Base-by-base conservation (phyloP, 768 basidiomycete species). In the Suillus clintonianus region DNA sequence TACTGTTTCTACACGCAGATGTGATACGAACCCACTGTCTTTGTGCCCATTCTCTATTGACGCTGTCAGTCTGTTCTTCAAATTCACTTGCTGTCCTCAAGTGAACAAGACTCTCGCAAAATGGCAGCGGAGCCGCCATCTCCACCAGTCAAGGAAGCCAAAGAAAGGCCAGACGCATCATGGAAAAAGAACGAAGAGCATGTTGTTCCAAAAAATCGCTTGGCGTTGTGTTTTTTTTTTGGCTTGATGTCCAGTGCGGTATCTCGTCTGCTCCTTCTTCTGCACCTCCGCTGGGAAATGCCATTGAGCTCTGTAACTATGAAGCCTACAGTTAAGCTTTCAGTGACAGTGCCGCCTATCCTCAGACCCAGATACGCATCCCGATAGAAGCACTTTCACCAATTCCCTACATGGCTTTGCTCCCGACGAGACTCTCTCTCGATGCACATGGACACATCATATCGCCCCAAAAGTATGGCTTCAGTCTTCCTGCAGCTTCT, bases 161-260 rank as follows among this genome's bases (percentile, higher is more conserved):
- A 71, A 34, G 37, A 45, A 14, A 58, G 67, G 39, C 74, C 78
- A 10, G 74, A 75, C 1, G 70, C 72, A 8, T 72, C 77, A 8
- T 82, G 82, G 81, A 78, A 76, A 57, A 65, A 59, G 8, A 59
- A 65, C 14, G 82, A 83, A 50, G 70, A 79, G 51, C 82, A 83
- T 60, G 70, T 81, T 30, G 68, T 83, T 0, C 82, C 82, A 0
- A 73, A 78, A 60, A 83, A 83, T 64, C 73, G 75, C 19, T 69
- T 83, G 70, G 73, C 17, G 71, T 83, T 53, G 82, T 83, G 1
- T n/a, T n/a, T n/a, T n/a, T 81, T 83, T 39, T 67, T 76, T 48
- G 79, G 82, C 34, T 69, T 83, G 45, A 83, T 83, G 82, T 74
- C 72, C 43, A 74, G 70, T 62, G 72, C 69, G n/a, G 39, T 13